Evolutionary conservation across 1,284 basidiomycete genomes (phyloP).

Genomic region (Calocybe gambosa): DNA sequence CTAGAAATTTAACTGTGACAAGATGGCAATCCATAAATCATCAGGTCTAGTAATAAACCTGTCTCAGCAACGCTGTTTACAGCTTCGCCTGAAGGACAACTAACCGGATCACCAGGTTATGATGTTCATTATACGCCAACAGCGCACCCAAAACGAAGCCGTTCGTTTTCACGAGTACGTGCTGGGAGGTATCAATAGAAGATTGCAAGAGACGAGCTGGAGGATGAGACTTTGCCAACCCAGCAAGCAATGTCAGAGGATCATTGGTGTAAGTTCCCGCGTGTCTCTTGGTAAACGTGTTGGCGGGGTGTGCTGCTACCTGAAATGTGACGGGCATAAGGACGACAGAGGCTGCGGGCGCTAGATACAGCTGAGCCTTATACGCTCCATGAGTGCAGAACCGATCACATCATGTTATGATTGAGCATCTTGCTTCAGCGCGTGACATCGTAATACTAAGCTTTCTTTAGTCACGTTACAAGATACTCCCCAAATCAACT

Average conservation of each 20-base stretch:
- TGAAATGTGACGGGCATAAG: slow-evolving; percentile 4
- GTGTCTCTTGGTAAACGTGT: not conserved
- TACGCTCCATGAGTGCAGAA: no score
- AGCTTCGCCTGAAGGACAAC: not conserved
- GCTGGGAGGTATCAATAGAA: not conserved
- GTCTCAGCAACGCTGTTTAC: no score
- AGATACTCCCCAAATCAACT: no score
- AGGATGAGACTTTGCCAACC: not conserved
- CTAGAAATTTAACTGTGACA: slow-evolving; percentile 18
- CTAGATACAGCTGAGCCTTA: no score
- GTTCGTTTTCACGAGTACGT: slow-evolving; percentile 5
- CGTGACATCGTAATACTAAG: no score
- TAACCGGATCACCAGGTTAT: slow-evolving; percentile 14
- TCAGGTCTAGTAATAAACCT: slow-evolving; percentile 14
- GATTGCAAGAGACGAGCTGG: not conserved
- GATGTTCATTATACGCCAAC: slow-evolving; percentile 20
- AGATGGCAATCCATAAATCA: slow-evolving; percentile 21
- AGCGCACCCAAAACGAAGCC: slow-evolving; percentile 19
- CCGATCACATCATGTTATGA: no score
- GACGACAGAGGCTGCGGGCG: no score
- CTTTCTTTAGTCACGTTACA: no score
- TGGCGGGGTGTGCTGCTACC: not conserved
- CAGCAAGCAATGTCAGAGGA: not conserved
- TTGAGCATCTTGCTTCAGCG: no score
- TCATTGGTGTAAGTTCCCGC: not conserved